Conservation (phyloP, 208 protist genomes). For the Phytomonas serpens region DNA sequence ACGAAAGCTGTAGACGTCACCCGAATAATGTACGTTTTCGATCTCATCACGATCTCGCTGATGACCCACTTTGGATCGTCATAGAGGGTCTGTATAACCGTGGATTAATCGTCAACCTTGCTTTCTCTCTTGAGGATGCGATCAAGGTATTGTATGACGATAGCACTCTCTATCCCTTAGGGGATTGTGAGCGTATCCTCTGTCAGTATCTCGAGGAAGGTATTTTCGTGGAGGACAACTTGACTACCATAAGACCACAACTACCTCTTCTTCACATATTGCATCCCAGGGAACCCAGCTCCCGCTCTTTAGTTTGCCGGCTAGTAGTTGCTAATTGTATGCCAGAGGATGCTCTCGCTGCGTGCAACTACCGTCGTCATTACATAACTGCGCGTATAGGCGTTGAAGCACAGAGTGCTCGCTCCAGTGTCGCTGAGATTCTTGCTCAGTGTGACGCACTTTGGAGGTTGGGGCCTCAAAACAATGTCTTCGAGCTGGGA, state of each 20-base stretch:
- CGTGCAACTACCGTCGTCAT: constrained; percentile 73
- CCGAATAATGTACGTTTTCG: constrained; percentile 72
- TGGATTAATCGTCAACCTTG: constrained; percentile 70
- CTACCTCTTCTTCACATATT: constrained; percentile 16
- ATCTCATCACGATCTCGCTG: constrained; percentile 13
- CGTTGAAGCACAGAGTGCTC: constrained; percentile 70
- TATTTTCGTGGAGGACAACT: constrained; percentile 22
- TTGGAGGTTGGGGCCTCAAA: constrained; percentile 29
- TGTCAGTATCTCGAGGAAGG: constrained; percentile 26
- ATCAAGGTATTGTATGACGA: constrained; percentile 76
- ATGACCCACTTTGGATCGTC: constrained; percentile 47
- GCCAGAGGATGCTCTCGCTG: constrained; percentile 62
- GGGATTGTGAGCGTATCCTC: constrained; percentile 42
- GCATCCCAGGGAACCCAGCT: constrained; percentile 14
- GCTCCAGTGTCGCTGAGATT: constrained; percentile 48
- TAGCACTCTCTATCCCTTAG: constrained; percentile 42
- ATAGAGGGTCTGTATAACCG: constrained; percentile 82
- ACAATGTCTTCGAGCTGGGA: constrained; percentile 45
- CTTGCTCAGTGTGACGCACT: constrained; percentile 49
- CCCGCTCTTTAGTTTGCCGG: constrained; percentile 23
- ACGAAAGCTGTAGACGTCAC: constrained; percentile 47
- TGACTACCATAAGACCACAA: constrained; percentile 29
- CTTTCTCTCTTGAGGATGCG: constrained; percentile 57
- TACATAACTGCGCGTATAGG: constrained; percentile 61
- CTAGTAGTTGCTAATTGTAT: constrained; percentile 34